phyloP scores from a whole-genome alignment of 1,284 basidiomycete species.

The Heterobasidion irregulare region DNA sequence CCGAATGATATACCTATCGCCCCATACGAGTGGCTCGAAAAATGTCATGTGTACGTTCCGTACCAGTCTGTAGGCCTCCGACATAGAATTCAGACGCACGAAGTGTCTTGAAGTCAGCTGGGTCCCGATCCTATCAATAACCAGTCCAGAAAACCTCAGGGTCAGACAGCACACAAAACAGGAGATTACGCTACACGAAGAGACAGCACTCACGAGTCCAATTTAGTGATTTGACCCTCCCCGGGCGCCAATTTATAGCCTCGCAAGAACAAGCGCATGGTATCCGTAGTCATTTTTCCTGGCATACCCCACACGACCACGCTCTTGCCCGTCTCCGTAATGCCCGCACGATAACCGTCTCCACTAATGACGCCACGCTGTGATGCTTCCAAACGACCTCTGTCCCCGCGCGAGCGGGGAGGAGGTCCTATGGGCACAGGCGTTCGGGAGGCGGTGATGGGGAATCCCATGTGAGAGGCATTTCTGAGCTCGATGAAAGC shows the following conservation, averaged over 20 bases:
- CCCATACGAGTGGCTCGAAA: slow-evolving; percentile 28
- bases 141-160: too few species aligned
- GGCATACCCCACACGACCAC: slow-evolving; percentile 60
- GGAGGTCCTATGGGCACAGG: slow-evolving; percentile 1
- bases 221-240: slow-evolving; percentile 33
- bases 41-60: slow-evolving; percentile 53
- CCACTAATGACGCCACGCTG: slow-evolving; percentile 34
- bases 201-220: slow-evolving; percentile 37
- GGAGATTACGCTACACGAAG: background rate
- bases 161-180: too few species aligned
- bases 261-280: slow-evolving; percentile 33
- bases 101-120: slow-evolving; percentile 32
- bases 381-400: slow-evolving; percentile 32
- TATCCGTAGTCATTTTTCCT: slow-evolving; percentile 26
- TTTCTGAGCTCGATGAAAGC: slow-evolving; percentile 34
- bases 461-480: slow-evolving; percentile 34
- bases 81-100: slow-evolving; percentile 42
- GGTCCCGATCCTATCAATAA: background rate
- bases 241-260: slow-evolving; percentile 35
- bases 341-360: slow-evolving; percentile 42
- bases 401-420: slow-evolving; percentile 29
- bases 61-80: slow-evolving; percentile 62
- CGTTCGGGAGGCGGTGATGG: slow-evolving; percentile 19
- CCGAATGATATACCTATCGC: slow-evolving; percentile 36
- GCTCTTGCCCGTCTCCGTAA: slow-evolving; percentile 36